These are phyloP conservation scores for Acaromyces ingoldii DNA, from an alignment of 1,284 basidiomycete species.

Conservation along the genomic window DNA sequence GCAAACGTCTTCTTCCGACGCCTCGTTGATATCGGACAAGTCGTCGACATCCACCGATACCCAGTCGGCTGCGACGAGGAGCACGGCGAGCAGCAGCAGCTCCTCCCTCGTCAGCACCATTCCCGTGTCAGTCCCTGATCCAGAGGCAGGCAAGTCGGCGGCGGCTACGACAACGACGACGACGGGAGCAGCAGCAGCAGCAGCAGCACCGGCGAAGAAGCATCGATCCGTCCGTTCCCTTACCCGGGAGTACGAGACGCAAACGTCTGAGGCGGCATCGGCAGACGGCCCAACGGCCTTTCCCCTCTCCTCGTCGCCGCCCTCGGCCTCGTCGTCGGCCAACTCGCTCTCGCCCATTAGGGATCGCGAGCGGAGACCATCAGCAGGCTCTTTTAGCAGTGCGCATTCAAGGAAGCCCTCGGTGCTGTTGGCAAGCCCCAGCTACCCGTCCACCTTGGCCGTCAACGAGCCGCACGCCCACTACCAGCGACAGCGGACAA, in stretches of 20 bases:
- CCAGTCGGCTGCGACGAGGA: too few species aligned
- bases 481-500: not conserved
- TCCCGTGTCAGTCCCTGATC: not conserved
- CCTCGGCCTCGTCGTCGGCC: not conserved
- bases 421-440: not conserved
- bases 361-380: not conserved
- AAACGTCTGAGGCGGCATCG: not conserved
- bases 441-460: not conserved
- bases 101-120: too few species aligned
- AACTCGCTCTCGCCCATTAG: not conserved
- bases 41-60: too few species aligned
- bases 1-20: too few species aligned
- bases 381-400: not conserved
- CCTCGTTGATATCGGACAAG: too few species aligned
- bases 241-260: slow-evolving; percentile 11
- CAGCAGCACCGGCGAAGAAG: too few species aligned
- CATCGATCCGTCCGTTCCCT: slow-evolving; percentile 13
- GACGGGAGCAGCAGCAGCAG: not conserved
- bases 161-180: too few species aligned
- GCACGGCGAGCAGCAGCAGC: too few species aligned
- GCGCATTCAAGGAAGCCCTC: not conserved
- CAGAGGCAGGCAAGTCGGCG: not conserved
- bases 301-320: not conserved
- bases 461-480: not conserved
- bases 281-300: not conserved